Conservation (phyloP, 2,329 filamentous ascomycete species). For the Sclerotinia subarctica region DNA sequence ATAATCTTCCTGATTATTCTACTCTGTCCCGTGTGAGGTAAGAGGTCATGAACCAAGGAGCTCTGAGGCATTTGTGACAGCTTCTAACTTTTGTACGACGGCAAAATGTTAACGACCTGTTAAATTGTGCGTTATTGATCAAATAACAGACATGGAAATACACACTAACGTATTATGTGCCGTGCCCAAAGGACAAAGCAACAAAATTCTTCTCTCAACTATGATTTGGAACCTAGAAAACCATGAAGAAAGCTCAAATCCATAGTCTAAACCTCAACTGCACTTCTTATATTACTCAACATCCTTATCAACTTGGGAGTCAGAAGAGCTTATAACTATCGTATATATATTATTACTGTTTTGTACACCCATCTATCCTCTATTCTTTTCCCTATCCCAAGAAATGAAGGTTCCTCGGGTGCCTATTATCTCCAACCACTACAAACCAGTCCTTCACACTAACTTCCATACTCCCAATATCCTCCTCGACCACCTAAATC, state of each 20-base stretch:
- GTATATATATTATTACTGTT: neutral
- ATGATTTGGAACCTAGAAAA: no score
- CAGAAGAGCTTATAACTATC: no score
- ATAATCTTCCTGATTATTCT: neutral
- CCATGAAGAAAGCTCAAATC: no score
- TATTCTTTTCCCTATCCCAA: neutral
- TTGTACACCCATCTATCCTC: neutral
- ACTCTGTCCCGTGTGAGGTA: neutral
- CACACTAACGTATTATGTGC: no score
- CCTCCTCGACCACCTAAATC: neutral
- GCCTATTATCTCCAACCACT: neutral
- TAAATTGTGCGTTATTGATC: neutral
- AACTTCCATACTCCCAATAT: conserved; percentile 17
- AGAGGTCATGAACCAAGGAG: neutral
- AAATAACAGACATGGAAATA: no score
- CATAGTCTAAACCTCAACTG: no score
- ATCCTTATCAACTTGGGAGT: no score
- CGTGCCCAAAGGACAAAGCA: no score
- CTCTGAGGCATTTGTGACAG: neutral
- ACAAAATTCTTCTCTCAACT: no score
- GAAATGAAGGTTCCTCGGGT: neutral
- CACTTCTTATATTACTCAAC: no score
- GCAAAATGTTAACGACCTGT: neutral
- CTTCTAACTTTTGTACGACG: neutral
- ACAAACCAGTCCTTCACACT: neutral